Evolutionary conservation across 495 filamentous ascomycete species (phyloP), one percentile per base, ranked within the genome.

Genomic region (Neurospora africana): DNA sequence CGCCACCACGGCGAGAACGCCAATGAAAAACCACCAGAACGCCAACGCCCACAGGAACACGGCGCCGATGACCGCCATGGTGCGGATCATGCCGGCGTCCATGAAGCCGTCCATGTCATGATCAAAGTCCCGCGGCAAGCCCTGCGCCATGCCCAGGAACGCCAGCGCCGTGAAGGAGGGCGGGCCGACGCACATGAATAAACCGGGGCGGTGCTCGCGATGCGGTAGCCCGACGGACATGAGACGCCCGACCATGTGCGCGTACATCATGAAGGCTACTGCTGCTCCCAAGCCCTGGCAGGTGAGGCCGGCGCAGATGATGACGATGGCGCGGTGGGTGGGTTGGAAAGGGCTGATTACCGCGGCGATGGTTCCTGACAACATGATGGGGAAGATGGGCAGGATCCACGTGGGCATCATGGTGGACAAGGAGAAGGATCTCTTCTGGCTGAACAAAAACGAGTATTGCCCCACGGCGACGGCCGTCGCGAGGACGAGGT

Each of bases 31-130:
- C 84, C 92, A 93, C 90, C 90, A 93, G 58, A 93, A 83, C 40
- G 86, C 88, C n/a, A 93, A 79, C 1, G 87, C 86, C 91, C 91
- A 93, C n/a, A 93, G 81, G 70, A 91, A 91, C 4, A 89, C 86
- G 1, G 85, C 90, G 3, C 82, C 77, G 0, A 86, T 77, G 13
- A 90, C 75, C 0, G 87, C 88, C 69, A 90, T 74, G 4, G 88
- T 82, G 36, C 82, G 78, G 27, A 91, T 76, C 17, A 73, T 68
- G 30, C 23, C 41, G 4, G 73, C 40, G 37, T 81, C 79, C 17
- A 77, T 17, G 13, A 79, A 11, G 7, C 79, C 78, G 69, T 81
- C 78, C 74, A 77, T 74, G 71, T 81, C 77, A 11, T 69, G 41
- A 21, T 79, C 79, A 38, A 81, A 81, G 35, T 85, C 77, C 8